Percentiles rank a stretch among this genome's conserved stretches.
phyloP scores from a whole-genome alignment of 176 grass and related monocot species.

The Oryza coarctata region DNA sequence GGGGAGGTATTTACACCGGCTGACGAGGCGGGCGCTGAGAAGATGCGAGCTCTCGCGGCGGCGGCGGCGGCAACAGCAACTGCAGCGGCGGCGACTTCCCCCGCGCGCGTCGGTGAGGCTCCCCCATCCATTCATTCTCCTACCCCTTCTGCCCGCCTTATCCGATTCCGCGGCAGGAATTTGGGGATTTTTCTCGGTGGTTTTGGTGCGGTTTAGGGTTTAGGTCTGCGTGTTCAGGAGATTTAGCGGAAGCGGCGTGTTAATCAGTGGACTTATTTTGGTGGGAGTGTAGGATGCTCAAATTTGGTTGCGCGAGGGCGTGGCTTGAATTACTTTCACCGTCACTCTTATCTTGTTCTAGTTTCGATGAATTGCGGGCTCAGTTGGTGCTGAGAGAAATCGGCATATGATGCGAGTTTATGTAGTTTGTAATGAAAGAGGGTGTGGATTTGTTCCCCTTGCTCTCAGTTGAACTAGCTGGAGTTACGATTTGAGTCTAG shows the following conservation, averaged over 20 bases:
- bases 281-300: background rate
- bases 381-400: background rate
- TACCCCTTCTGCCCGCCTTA: background rate
- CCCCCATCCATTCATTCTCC: background rate
- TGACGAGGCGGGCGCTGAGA: background rate
- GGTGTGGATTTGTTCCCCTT: background rate
- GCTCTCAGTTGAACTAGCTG: background rate
- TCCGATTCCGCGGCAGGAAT: background rate
- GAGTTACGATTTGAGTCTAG: background rate
- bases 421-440: background rate
- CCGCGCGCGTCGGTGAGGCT: constrained; percentile 32
- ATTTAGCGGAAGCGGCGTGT: background rate
- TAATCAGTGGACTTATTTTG: background rate
- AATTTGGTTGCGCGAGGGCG: background rate
- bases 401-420: background rate
- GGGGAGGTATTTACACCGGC: constrained; percentile 35
- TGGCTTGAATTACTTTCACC: background rate
- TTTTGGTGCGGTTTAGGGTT: background rate
- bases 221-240: background rate
- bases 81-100: constrained; percentile 38
- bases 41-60: constrained; percentile 42
- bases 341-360: background rate
- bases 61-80: constrained; percentile 23
- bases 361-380: background rate
- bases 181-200: background rate